Base-by-base conservation (phyloP, 345 rosid genomes). In the Lepidium didymum region DNA sequence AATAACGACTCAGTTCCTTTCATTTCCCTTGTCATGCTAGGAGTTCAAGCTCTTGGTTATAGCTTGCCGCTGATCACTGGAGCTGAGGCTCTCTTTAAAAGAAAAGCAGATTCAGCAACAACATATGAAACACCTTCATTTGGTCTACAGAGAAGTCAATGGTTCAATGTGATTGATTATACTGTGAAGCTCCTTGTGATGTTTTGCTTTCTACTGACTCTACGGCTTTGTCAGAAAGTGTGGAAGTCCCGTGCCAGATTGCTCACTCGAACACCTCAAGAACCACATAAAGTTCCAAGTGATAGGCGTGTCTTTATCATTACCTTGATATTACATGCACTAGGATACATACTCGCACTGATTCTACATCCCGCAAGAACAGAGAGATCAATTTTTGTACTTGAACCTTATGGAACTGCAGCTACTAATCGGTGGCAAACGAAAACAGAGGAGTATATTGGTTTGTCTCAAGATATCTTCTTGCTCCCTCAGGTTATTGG, bases 401-500 rank as follows among this genome's bases (percentile, higher is more conserved):
- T 19, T 1, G 21, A 19, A 19, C 7, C 36, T 37, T 49, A 57
- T 7, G 0, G 38, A 18, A 29, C 59, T 10, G 57, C 42, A 1
- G 56, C 49, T 3, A 10, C 65, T 4, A 75, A 42, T 6, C 76
- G 75, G 61, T 92, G 96, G 96, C 81, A 78, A 74, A 82, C 82
- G 10, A 80, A 89, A 73, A 81, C 91, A 19, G 87, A 84, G 79
- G 98, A 92, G 81, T 89, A 89, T 59, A 70, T 84, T 9, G 98
- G 98, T 75, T 89, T 92, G 38, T 82, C 79, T 64, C 98, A 92
- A 74, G 98, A 92, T 65, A 82, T 89, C 58, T 92, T 86, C 84
- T 82, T 92, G 79, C 89, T 92, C 3, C 98, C 98, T 57, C 98
- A 92, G 75, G 85, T 92, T 16, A 82, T 89, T 19, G 91, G 87